Evolutionary conservation across 768 basidiomycete genomes (phyloP), one percentile per base, ranked within the genome.

Genomic region (Trametes sanguinea): DNA sequence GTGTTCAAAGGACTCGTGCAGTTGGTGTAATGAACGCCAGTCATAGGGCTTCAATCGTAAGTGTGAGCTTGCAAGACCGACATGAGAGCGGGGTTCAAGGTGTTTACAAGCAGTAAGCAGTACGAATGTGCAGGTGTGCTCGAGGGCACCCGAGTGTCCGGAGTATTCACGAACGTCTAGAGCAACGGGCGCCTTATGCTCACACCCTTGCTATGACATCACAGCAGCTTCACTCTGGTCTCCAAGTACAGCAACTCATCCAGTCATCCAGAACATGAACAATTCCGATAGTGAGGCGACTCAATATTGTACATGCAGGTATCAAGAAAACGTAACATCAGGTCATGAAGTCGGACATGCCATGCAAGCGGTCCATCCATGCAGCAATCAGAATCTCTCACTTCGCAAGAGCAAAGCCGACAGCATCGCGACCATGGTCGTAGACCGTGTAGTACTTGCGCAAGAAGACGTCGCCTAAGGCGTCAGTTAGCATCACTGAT

Each of bases 361-460:
- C 35, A 32, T 42, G 30, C 13, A 27, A 46, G 57, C 33, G n/a
- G 30, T 30, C 14, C 39, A n/a, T 29, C n/a, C 52, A 39, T 32
- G 51, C 9, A 8, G 27, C 7, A 47, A 11, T 27, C 30, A 6
- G 14, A 2, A 4, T 13, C 40, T 16, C 40, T 54, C 76, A 80
- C n/a, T 54, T 66, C 17, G 80, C 69, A n/a, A 60, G 60, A 27
- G 94, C 94, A 67, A 95, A 94, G 45, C 93, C 94, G 64, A 96
- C 90, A 43, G 93, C 93, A 73, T 94, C 67, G 65, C 76, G 79
- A 37, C 81, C 87, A 29, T 89, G 81, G 69, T 94, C 92, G 68
- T 93, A 94, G n/a, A 94, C 90, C n/a, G 91, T 92, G 76, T 82
- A 92, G 75, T 89, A 94, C 71, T 87, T 91, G 75, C 95, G 89